Percentiles rank a stretch among this genome's conserved stretches.
These are phyloP conservation scores for Corniculantispora saksenae DNA, from an alignment of 2,329 filamentous ascomycete genomes.

Conservation along the genomic window DNA sequence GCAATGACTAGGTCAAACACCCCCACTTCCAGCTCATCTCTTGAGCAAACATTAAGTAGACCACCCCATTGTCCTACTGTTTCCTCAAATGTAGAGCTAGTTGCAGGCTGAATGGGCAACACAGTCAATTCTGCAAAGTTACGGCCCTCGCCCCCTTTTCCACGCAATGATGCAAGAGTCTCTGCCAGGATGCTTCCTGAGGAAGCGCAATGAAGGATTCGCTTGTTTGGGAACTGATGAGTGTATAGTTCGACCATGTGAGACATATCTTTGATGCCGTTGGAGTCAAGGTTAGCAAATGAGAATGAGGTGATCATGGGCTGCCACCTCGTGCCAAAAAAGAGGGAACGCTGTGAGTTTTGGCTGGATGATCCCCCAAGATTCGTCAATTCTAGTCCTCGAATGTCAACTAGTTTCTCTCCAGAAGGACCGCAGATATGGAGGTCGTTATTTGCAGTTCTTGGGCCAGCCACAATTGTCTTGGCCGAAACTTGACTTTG, in stretches of 20 bases:
- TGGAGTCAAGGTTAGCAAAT: constrained; percentile 9
- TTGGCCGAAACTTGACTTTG: constrained; percentile 12
- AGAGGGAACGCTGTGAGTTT: constrained; percentile 26
- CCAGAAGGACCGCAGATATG: constrained; percentile 24
- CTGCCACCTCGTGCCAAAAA: constrained; percentile 28
- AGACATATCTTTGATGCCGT: constrained; percentile 18
- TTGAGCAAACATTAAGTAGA: not conserved
- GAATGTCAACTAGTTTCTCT: constrained; percentile 28
- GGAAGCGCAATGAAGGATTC: constrained; percentile 27
- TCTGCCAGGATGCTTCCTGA: constrained; percentile 15
- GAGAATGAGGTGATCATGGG: constrained; percentile 27
- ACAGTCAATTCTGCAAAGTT: not conserved
- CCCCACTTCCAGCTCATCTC: not conserved
- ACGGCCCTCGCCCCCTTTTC: constrained; percentile 22
- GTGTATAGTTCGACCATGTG: constrained; percentile 27
- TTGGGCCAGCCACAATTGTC: constrained; percentile 25
- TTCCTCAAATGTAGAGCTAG: not conserved
- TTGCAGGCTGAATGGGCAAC: not conserved
- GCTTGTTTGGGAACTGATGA: constrained; percentile 28
- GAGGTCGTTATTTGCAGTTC: constrained; percentile 29
- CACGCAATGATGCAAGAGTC: constrained; percentile 21
- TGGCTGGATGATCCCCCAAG: constrained; percentile 27
- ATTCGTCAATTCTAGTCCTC: constrained; percentile 28
- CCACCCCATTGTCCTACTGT: not conserved
- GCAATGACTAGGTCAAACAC: not conserved